Conservation (phyloP, 371 early-diverging fungal genomes). For the Smittium culicis region DNA sequence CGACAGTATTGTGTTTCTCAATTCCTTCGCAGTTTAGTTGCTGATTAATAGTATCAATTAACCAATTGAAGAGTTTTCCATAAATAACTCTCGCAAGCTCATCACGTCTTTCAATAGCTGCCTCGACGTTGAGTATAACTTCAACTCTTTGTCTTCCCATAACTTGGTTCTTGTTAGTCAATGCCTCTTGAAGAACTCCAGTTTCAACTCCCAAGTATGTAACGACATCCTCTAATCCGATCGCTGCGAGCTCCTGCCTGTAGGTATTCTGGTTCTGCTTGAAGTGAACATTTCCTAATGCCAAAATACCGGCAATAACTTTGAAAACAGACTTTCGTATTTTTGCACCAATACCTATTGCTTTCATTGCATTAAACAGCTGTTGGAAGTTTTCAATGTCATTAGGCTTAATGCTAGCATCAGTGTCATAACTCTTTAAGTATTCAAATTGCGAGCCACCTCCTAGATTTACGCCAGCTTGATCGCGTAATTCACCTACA, state of each 20-base stretch:
- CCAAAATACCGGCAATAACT: slow-evolving; percentile 73
- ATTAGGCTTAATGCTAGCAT: slow-evolving; percentile 30
- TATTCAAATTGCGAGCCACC: slow-evolving; percentile 23
- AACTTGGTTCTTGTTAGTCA: slow-evolving; percentile 48
- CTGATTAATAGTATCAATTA: slow-evolving; percentile 78
- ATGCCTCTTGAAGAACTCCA: slow-evolving; percentile 49
- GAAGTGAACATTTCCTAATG: slow-evolving; percentile 81
- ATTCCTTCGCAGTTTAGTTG: slow-evolving; percentile 46
- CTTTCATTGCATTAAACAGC: slow-evolving; percentile 58
- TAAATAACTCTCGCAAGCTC: slow-evolving; percentile 63
- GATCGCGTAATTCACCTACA: slow-evolving; percentile 46
- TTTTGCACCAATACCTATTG: slow-evolving; percentile 63
- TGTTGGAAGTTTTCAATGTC: slow-evolving; percentile 46
- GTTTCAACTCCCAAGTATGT: slow-evolving; percentile 65
- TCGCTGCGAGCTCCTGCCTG: slow-evolving; percentile 41
- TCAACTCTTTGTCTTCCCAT: slow-evolving; percentile 73
- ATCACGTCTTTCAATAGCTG: slow-evolving; percentile 59
- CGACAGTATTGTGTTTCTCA: slow-evolving; percentile 50
- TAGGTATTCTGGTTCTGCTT: slow-evolving; percentile 37
- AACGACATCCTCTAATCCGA: slow-evolving; percentile 44
- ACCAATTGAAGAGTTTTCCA: slow-evolving; percentile 69
- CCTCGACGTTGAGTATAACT: slow-evolving; percentile 60
- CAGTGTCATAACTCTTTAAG: slow-evolving; percentile 31
- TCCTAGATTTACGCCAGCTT: slow-evolving; percentile 17
- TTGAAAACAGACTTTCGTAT: slow-evolving; percentile 70